Base-by-base conservation (phyloP, 2,329 filamentous ascomycete species). In the Fragosphaeria purpurea region DNA sequence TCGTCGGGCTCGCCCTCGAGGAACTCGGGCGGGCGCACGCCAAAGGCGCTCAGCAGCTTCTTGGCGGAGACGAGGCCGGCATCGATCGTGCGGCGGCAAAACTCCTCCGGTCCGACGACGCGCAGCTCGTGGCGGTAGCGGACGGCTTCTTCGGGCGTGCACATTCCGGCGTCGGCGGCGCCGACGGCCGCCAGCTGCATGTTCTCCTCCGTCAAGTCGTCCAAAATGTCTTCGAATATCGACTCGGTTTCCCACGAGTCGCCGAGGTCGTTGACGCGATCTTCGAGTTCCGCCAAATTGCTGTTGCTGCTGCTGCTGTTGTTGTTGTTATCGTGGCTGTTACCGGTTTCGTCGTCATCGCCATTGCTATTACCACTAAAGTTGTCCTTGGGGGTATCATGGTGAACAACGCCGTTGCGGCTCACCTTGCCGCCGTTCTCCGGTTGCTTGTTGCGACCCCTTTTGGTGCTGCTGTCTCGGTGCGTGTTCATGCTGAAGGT, bases 11-110 rank as follows among this genome's bases (percentile, higher is more conserved):
- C 70, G 40, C 82, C 84, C 37, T 89, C 82, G 11, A 95, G 77
- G 62, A 88, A 89, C 39, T 72, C 66, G 3, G 88, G 87, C 42
- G 86, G 80, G 40, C 78, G 73, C 58, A 95, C 80, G 53, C 83
- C 83, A 71, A 96, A 96, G 11, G 88, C 90, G 7, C 87, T 89
- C 62, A 91, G 82, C 34, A 96, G 74, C 67, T 88, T 91, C 68
- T 85, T 88, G 50, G 86, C 86, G 22, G 84, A 83, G 63, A 93
- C 82, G 47, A 73, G 74, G 35, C 82, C 81, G 48, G 75, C 75
- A 55, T 82, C 79, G 47, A 94, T 73, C 35, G 85, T 89, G 58
- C 82, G 76, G 59, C 80, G 73, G 61, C 87, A 81, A 65, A 96
- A 95, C 54, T 83, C 76, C 54, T 80, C 77, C 30, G 86, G 85